Evolutionary conservation across 345 rosid species (phyloP).

Genomic region (Schrenkiella parvula): DNA sequence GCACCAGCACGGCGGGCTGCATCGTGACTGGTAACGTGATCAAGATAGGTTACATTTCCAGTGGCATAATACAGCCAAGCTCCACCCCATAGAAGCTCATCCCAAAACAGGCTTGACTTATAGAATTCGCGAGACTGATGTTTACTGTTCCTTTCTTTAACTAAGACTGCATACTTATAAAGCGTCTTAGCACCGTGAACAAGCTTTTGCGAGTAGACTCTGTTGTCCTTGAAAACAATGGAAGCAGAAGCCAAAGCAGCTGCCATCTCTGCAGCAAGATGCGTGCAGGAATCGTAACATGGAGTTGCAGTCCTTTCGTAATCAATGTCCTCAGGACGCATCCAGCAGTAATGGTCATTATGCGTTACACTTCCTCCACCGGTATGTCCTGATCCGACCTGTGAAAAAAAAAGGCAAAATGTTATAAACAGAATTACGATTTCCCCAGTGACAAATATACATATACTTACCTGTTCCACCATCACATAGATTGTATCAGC

Average conservation of each 20-base stretch:
- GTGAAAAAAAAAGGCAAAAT: neutral
- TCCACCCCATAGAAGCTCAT: slow-evolving; percentile 85
- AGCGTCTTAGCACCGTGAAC: slow-evolving; percentile 75
- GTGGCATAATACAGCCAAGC: slow-evolving; percentile 98
- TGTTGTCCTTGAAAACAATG: slow-evolving; percentile 86
- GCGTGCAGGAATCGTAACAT: slow-evolving; percentile 59
- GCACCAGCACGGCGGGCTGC: slow-evolving; percentile 70
- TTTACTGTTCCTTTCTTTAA: slow-evolving; percentile 35
- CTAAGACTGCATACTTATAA: slow-evolving; percentile 42
- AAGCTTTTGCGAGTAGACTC: slow-evolving; percentile 76
- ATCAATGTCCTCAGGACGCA: slow-evolving; percentile 96
- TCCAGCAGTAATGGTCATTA: slow-evolving; percentile 94
- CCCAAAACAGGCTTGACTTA: slow-evolving; percentile 69
- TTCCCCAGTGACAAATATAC: neutral
- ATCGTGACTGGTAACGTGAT: slow-evolving; percentile 49
- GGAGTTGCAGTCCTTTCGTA: slow-evolving; percentile 43
- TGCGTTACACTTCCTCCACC: slow-evolving; percentile 44
- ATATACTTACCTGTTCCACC: slow-evolving; percentile 55
- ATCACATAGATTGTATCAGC: slow-evolving; percentile 54
- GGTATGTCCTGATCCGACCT: slow-evolving; percentile 74
- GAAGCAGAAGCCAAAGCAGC: slow-evolving; percentile 92
- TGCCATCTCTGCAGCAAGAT: slow-evolving; percentile 94
- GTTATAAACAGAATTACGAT: neutral
- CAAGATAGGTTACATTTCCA: slow-evolving; percentile 62
- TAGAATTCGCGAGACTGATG: slow-evolving; percentile 59